A percentile compares a stretch with the other conserved stretches of the same genome.
phyloP scores from a whole-genome alignment of 495 filamentous ascomycete species.

The Hypoxylon trugodes region DNA sequence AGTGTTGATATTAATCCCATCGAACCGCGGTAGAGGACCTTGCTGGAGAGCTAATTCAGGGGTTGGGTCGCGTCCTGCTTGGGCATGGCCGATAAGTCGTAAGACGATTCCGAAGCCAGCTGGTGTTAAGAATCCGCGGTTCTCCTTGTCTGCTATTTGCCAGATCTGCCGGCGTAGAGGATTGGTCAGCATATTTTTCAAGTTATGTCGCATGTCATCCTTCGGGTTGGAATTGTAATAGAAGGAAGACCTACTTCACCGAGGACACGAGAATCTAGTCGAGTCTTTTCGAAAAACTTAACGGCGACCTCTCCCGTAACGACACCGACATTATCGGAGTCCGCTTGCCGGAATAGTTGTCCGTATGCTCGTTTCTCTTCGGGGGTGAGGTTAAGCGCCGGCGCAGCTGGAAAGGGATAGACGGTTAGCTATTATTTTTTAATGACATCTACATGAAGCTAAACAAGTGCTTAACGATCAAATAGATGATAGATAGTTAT shows the following conservation, averaged over 20 bases:
- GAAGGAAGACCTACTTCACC: slow-evolving; percentile 73
- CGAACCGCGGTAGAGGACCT: slow-evolving; percentile 91
- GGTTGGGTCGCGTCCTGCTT: slow-evolving; percentile 81
- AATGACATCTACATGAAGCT: not conserved
- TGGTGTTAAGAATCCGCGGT: slow-evolving; percentile 89
- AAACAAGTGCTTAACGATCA: not conserved
- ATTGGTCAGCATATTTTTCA: slow-evolving; percentile 32
- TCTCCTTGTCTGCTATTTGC: slow-evolving; percentile 98
- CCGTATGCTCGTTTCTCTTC: slow-evolving; percentile 95
- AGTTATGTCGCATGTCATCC: not conserved
- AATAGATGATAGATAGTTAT: slow-evolving; percentile 7
- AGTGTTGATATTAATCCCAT: slow-evolving; percentile 67
- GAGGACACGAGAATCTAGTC: slow-evolving; percentile 80
- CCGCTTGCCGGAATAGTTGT: slow-evolving; percentile 88
- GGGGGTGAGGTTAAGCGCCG: slow-evolving; percentile 84
- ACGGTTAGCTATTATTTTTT: slow-evolving; percentile 13
- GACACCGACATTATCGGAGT: slow-evolving; percentile 88
- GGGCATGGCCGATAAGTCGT: slow-evolving; percentile 93
- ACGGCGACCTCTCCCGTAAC: slow-evolving; percentile 96
- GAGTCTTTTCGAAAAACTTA: slow-evolving; percentile 97
- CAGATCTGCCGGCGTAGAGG: slow-evolving; percentile 74
- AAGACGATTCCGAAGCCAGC: slow-evolving; percentile 91
- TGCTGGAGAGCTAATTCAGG: slow-evolving; percentile 75
- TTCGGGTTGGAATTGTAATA: not conserved
- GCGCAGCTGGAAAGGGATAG: slow-evolving; percentile 55